Evolutionary conservation across 805 yeast genomes (phyloP), one percentile per base, ranked within the genome.

Genomic region (Metschnikowia koreensis): DNA sequence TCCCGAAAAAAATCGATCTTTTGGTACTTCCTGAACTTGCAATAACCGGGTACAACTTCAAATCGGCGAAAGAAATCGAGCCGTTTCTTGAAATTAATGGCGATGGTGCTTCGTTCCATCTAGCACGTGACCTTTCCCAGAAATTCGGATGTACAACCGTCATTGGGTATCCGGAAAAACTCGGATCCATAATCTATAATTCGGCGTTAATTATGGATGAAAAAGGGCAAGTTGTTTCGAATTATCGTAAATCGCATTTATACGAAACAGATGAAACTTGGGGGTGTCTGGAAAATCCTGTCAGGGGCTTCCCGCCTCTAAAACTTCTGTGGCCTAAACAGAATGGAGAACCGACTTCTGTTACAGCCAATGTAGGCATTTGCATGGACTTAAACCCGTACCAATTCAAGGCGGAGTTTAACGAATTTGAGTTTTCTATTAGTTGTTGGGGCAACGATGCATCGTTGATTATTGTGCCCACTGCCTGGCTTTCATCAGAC

Each of bases 341-440:
- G 2, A 39, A n/a, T 7, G 33, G 16, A 27, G 39, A 28, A 2
- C 15, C 7, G 37, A 13, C 28, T 11, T 38, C 41, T 12, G 53
- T 68, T 10, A 55, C 56, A 1, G 71, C 86, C 1, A 77, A 84
- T 34, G 74, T 92, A 49, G 98, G 97, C 0, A 90, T 92, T 6
- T 92, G 98, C 65, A 92, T 92, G 97, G 98, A 92, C 69, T 67
- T 92, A 55, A 91, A 89, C 65, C 97, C 97, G 0, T 87, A 88
- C 66, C 77, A 87, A 64, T 92, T 92, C 66, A 74, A 80, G 56
- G 90, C 96, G 1, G 91, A 96, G 1, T 91, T 89, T 68, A 73
- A 77, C 37, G 76, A 73, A 27, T 89, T 80, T 63, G 97, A 92
- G 66, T 89, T 87, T 66, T 77, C 92, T 0, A 65, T 68, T 29